Conservation (phyloP, 2,329 filamentous ascomycete species). For the Penicillium sp. region DNA sequence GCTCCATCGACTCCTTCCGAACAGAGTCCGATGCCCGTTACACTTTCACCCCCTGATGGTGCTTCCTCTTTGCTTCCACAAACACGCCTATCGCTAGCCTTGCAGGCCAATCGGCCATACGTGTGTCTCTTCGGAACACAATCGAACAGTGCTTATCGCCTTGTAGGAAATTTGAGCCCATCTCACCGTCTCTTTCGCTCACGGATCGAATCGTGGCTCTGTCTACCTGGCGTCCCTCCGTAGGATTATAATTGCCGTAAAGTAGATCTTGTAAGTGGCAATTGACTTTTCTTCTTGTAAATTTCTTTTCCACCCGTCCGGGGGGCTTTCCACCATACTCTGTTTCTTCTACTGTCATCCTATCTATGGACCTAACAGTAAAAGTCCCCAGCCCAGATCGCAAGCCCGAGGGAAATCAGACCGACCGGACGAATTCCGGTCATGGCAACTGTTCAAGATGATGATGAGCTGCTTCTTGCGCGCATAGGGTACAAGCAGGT, state of each 20-base stretch:
- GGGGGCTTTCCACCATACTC: neutral
- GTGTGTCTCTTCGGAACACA: no score
- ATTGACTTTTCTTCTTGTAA: constrained; percentile 3
- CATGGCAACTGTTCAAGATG: constrained; percentile 47
- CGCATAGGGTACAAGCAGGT: constrained; percentile 60
- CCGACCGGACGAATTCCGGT: constrained; percentile 4
- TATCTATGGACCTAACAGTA: constrained; percentile 14
- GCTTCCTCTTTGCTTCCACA: no score
- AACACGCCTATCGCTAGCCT: no score
- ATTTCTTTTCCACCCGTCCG: neutral
- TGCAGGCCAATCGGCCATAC: no score
- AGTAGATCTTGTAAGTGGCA: constrained; percentile 8
- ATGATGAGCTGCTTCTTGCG: constrained; percentile 56
- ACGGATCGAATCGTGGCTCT: constrained; percentile 12
- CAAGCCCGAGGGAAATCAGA: constrained; percentile 3
- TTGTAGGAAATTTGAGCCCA: no score
- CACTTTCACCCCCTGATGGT: neutral
- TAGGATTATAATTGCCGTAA: constrained; percentile 13
- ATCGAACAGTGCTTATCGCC: no score
- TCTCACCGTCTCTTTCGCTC: constrained; percentile 17
- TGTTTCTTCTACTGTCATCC: constrained; percentile 6
- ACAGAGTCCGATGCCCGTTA: neutral
- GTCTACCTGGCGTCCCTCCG: constrained; percentile 13
- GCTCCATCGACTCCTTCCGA: neutral
- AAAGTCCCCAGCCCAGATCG: constrained; percentile 9